Evolutionary conservation across 1,139 yeast genomes (phyloP).

Genomic region (Scheffersomyces illinoinensis): DNA sequence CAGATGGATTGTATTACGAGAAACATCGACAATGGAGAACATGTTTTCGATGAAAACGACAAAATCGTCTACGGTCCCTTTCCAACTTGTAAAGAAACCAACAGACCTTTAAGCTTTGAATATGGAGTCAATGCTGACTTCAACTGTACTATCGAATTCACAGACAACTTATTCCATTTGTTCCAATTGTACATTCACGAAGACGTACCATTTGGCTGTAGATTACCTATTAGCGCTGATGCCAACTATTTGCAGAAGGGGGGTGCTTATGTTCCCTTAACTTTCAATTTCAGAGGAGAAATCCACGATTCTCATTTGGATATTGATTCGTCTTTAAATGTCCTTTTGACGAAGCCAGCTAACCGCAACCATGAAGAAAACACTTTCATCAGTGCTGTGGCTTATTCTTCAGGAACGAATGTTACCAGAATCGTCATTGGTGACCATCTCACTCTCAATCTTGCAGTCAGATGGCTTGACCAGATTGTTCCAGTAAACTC

Average conservation of each 20-base stretch:
- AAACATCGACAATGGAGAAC: slow-evolving; percentile 76
- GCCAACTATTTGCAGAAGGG: slow-evolving; percentile 44
- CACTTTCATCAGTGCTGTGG: slow-evolving; percentile 54
- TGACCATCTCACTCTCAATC: slow-evolving; percentile 55
- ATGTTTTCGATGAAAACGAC: slow-evolving; percentile 61
- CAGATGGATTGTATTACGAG: slow-evolving; percentile 64
- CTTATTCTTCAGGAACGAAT: slow-evolving; percentile 64
- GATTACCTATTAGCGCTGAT: slow-evolving; percentile 53
- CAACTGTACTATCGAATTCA: slow-evolving; percentile 62
- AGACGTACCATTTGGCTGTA: slow-evolving; percentile 74
- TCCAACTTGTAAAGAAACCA: slow-evolving; percentile 67
- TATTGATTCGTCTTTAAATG: slow-evolving; percentile 59
- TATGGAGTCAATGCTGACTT: slow-evolving; percentile 56
- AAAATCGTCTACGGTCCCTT: slow-evolving; percentile 59
- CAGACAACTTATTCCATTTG: slow-evolving; percentile 70
- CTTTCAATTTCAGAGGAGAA: slow-evolving; percentile 67
- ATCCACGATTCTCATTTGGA: slow-evolving; percentile 72
- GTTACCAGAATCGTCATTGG: slow-evolving; percentile 68
- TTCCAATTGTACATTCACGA: slow-evolving; percentile 77
- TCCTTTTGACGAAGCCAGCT: slow-evolving; percentile 48
- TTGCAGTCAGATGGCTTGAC: slow-evolving; percentile 62
- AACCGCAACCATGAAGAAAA: slow-evolving; percentile 28
- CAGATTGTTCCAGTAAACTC: slow-evolving; percentile 23
- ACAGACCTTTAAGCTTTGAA: slow-evolving; percentile 52
- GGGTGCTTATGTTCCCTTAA: slow-evolving; percentile 59